Conservation (phyloP, 2,329 filamentous ascomycete species). For the Diatrype stigma region DNA sequence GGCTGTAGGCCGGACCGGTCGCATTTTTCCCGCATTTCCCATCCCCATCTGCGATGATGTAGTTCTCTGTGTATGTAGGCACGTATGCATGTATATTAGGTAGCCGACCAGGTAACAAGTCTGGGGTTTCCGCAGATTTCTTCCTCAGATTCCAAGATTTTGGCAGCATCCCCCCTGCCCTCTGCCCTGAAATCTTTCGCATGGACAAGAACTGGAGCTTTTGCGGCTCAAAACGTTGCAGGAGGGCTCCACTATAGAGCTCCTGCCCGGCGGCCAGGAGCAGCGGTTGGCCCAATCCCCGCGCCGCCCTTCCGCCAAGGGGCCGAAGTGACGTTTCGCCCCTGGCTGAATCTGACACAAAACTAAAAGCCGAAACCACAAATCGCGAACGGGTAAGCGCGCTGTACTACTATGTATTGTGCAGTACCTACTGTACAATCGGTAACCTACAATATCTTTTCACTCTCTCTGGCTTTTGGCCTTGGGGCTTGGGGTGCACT, state of each 20-base stretch:
- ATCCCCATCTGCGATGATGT: too few species aligned
- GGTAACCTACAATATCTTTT: not conserved
- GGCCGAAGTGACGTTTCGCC: slow-evolving; percentile 34
- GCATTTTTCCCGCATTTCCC: too few species aligned
- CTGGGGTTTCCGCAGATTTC: too few species aligned
- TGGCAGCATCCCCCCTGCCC: too few species aligned
- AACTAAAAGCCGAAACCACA: slow-evolving; percentile 13
- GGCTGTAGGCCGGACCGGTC: not conserved
- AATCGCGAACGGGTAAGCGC: not conserved
- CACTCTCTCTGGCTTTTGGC: too few species aligned
- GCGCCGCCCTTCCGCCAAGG: slow-evolving; percentile 8
- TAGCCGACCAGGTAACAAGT: too few species aligned
- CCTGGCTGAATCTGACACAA: slow-evolving; percentile 34
- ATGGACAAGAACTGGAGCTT: slow-evolving; percentile 11
- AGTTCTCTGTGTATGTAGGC: too few species aligned
- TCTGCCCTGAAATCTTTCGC: not conserved
- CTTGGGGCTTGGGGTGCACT: too few species aligned
- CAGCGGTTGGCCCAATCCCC: slow-evolving; percentile 17
- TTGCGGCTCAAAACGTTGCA: slow-evolving; percentile 34
- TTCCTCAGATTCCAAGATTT: too few species aligned
- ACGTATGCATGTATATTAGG: too few species aligned
- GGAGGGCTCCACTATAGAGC: slow-evolving; percentile 18
- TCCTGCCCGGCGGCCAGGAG: slow-evolving; percentile 5
- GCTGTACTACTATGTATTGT: not conserved
- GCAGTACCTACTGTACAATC: not conserved